Conservation (phyloP, 2,329 filamentous ascomycete genomes). For the Aspergillus caelatus region DNA sequence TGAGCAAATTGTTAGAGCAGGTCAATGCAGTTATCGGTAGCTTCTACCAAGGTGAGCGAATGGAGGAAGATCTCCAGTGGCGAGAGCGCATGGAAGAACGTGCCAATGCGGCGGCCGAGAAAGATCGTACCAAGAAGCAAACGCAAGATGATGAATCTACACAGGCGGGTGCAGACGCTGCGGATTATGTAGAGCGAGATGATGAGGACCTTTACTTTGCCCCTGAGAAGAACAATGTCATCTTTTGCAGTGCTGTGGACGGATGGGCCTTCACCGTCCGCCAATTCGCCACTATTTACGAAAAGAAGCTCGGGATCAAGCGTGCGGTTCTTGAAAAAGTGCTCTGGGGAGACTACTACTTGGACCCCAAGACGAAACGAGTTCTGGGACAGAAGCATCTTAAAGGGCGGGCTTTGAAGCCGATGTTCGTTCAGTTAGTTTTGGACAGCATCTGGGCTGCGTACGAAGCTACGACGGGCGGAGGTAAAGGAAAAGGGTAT, state of each 20-base stretch:
- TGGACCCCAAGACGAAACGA: slow-evolving; percentile 96
- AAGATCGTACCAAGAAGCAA: slow-evolving; percentile 44
- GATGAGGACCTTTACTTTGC: slow-evolving; percentile 98
- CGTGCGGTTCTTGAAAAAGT: slow-evolving; percentile 85
- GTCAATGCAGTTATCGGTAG: slow-evolving; percentile 96
- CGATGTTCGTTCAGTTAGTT: slow-evolving; percentile 96
- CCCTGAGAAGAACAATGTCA: slow-evolving; percentile 97
- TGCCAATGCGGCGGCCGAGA: slow-evolving; percentile 69
- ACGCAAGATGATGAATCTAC: slow-evolving; percentile 51
- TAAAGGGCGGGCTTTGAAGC: slow-evolving; percentile 87
- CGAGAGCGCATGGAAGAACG: slow-evolving; percentile 88
- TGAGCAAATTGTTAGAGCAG: slow-evolving; percentile 88
- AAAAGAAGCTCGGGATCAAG: slow-evolving; percentile 96
- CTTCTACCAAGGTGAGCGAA: slow-evolving; percentile 96
- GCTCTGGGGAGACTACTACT: slow-evolving; percentile 93
- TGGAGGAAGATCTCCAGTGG: slow-evolving; percentile 98
- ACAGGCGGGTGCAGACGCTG: slow-evolving; percentile 51
- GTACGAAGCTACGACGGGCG: slow-evolving; percentile 85
- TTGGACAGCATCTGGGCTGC: slow-evolving; percentile 95
- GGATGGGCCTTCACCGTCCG: slow-evolving; percentile 98
- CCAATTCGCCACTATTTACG: slow-evolving; percentile 90
- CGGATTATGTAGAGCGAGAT: slow-evolving; percentile 82
- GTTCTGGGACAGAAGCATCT: slow-evolving; percentile 88
- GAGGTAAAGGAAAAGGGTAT: slow-evolving; percentile 78
- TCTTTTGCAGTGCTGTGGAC: slow-evolving; percentile 95